Evolutionary conservation across 371 early-diverging fungal genomes (phyloP), one percentile per base, ranked within the genome.

Genomic region (Smittium culicis): DNA sequence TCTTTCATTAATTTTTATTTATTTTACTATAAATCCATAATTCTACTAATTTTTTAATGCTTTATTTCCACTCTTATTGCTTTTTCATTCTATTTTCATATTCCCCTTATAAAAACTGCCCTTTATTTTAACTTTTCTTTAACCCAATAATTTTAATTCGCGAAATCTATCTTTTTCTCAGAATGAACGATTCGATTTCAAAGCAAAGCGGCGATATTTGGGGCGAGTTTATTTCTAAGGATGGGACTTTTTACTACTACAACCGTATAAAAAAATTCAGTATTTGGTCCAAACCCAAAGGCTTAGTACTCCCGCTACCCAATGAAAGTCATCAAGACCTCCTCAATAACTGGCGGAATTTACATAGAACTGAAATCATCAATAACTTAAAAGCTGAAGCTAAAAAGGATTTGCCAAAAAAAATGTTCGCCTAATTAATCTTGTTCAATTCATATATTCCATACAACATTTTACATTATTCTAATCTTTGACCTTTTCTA

Each of bases 191-290:
- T 11, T 31, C 27, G 31, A 59, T 31, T 11, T 16, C 31, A 11
- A 5, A 32, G 5, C 60, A 59, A 16, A 27, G 29, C 31, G 60
- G n/a, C 31, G 63, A 63, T 31, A 35, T 34, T 30, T 63, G 63
- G 63, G n/a, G 31, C n/a, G 63, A 63, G 35, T 63, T 63, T 63
- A 33, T 34, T 34, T 17, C 63, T 14, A 63, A 63, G 33, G 63
- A 63, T n/a, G 63, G 63, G 11, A 5, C 2, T 17, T 34, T 34
- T 14, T 63, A 63, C 35, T 63, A 63, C 35, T 63, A 63, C 33
- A 35, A 63, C n/a, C n/a, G 63, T 34, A 25, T 30, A 5, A 63
- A 63, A 8, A 27, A 35, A n/a, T 30, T 32, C 34, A 63, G 63
- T n/a, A 35, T 63, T 27, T 63, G 63, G 63, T 1, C n/a, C 31